phyloP scores from a whole-genome alignment of 805 yeast genomes.

The Sungouiozyma ichnusensis region DNA sequence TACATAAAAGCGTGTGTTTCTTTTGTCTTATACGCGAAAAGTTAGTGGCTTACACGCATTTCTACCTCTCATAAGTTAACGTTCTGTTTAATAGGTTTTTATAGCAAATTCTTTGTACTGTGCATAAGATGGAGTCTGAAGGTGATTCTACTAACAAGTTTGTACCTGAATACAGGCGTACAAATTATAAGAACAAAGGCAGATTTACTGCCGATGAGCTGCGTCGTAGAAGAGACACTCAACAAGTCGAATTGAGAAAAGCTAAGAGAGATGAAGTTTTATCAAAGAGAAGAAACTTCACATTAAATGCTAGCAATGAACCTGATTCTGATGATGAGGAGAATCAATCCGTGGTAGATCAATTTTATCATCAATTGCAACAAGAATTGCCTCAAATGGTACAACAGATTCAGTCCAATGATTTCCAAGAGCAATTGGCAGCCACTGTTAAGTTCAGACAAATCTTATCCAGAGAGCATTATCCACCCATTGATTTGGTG shows the following conservation, averaged over 20 bases:
- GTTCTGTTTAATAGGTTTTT: background rate
- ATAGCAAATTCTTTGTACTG: background rate
- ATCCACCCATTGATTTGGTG: conserved; percentile 92
- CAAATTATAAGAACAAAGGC: conserved; percentile 89
- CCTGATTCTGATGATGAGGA: conserved; percentile 48
- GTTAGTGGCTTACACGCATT: too few species aligned
- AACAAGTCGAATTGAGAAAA: conserved; percentile 92
- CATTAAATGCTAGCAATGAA: conserved; percentile 33
- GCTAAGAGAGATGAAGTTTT: conserved; percentile 92
- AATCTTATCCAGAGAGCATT: conserved; percentile 82
- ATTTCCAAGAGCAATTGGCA: conserved; percentile 68
- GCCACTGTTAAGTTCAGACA: conserved; percentile 93
- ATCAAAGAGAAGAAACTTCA: conserved; percentile 83
- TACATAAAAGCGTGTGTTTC: too few species aligned
- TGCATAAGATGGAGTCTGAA: conserved; percentile 53
- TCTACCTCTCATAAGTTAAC: background rate
- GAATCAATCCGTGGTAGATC: conserved; percentile 31
- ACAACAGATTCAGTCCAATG: conserved; percentile 63
- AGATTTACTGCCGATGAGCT: conserved; percentile 91
- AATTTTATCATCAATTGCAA: conserved; percentile 39
- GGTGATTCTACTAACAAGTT: conserved; percentile 48
- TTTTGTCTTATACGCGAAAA: too few species aligned
- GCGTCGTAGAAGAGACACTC: conserved; percentile 95
- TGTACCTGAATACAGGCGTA: conserved; percentile 95
- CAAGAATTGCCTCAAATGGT: conserved; percentile 79